Conservation (phyloP, 331 rosid genomes). For the Acacia pycnantha region DNA sequence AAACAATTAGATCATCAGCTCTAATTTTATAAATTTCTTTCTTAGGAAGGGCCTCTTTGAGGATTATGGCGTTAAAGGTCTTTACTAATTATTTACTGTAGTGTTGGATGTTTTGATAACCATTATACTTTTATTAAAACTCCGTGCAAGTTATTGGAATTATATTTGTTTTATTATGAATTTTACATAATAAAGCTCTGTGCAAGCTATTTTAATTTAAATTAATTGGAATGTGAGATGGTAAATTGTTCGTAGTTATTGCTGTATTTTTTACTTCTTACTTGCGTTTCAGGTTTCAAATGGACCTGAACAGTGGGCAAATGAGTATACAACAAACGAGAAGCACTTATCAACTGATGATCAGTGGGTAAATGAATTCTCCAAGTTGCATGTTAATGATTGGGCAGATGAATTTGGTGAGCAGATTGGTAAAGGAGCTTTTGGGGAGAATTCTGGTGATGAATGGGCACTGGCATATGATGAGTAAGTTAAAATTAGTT, state of each 20-base stretch:
- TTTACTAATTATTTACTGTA: not conserved
- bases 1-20: not conserved
- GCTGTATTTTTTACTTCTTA: slow-evolving; percentile 14
- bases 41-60: not conserved
- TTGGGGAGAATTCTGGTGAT: slow-evolving; percentile 61
- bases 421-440: slow-evolving; percentile 76
- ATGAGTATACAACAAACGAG: slow-evolving; percentile 64
- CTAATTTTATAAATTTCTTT: not conserved
- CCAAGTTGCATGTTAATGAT: slow-evolving; percentile 79
- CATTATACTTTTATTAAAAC: not conserved
- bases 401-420: slow-evolving; percentile 95
- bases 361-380: slow-evolving; percentile 91
- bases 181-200: not conserved
- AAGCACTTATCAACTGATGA: slow-evolving; percentile 57
- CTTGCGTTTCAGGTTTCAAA: slow-evolving; percentile 56
- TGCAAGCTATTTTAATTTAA: not conserved
- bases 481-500: slow-evolving; percentile 65
- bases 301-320: slow-evolving; percentile 77
- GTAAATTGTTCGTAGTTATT: not conserved
- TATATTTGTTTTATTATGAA: not conserved
- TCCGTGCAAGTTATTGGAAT: not conserved
- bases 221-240: not conserved
- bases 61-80: not conserved
- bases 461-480: slow-evolving; percentile 82
- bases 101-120: not conserved